Evolutionary conservation across 2,329 filamentous ascomycete species (phyloP), one percentile per base, ranked within the genome.

Genomic region (Colletotrichum australisinense): DNA sequence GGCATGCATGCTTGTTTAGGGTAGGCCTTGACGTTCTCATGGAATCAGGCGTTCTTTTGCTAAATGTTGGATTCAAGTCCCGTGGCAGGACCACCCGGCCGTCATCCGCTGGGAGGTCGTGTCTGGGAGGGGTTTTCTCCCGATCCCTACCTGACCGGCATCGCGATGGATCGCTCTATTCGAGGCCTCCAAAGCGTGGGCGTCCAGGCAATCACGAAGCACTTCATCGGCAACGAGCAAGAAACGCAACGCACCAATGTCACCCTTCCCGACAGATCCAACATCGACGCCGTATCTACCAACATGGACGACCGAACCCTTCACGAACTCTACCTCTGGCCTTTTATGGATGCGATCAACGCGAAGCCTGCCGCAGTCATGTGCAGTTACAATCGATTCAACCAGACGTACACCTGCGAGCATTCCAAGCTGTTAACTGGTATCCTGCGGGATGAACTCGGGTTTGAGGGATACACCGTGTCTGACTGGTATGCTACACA

Each of bases 101-200:
- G 94, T 77, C 89, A 92, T 77, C 91, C 94, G 1, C 86, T 89
- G 59, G 94, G 91, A 46, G 94, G 94, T 0, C 87, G 94, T 52
- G 95, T 94, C 79, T 97, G 94, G 94, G 94, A 97, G 80, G 94
- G 93, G 0, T 97, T 96, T 79, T 93, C 93, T 0, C 86, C 92
- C 0, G 94, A 97, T 78, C 94, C 94, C 0, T 94, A 96, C 62
- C 86, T 96, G 0, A 74, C 90, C 14, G 92, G 91, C 19, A 85
- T 92, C 74, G 90, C 88, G 11, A 89, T 92, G 79, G 86, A 85
- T n/a, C 87, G 91, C 80, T 93, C 91, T 0, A 86, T 93, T 66
- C 83, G 88, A 74, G 92, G 86, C 1, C 86, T 90, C 80, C 88
- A 91, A 80, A 79, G 78, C 28, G 80, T 78, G 2, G 82, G 83